Evolutionary conservation across 164 flowering plant species (phyloP).

Genomic region (Dillenia turbinata): DNA sequence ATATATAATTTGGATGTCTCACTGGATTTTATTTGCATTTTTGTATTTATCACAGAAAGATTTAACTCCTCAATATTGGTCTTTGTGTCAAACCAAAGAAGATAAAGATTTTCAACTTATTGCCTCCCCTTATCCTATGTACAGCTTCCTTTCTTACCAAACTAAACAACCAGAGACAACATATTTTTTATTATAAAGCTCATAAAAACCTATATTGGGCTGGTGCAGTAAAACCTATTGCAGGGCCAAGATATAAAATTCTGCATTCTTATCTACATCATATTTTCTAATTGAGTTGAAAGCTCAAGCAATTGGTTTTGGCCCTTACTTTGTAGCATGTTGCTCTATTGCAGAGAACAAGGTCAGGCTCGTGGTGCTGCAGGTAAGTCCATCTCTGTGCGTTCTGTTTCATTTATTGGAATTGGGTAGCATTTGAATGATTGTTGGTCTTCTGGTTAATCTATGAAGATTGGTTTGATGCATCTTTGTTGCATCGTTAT

Average conservation of each 20-base stretch:
- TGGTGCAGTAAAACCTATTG: no score
- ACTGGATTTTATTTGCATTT: background rate
- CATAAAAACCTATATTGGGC: no score
- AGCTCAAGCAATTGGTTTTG: background rate
- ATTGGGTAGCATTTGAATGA: background rate
- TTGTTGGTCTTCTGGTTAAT: background rate
- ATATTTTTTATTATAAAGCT: no score
- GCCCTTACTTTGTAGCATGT: background rate
- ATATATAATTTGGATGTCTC: background rate
- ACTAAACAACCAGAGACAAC: no score
- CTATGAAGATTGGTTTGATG: background rate
- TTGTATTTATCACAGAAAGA: background rate
- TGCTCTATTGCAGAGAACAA: slow-evolving; percentile 42
- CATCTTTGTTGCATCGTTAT: background rate
- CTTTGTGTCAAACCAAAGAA: background rate
- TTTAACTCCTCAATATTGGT: background rate
- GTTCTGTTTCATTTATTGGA: no score
- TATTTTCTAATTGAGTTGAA: background rate
- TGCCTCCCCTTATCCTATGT: background rate
- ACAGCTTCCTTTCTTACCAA: no score
- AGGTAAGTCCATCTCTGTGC: slow-evolving; percentile 23
- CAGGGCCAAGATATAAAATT: no score
- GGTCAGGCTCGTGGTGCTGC: slow-evolving; percentile 46
- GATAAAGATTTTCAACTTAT: background rate
- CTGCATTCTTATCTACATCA: no score